Evolutionary conservation across 345 rosid species (phyloP).

Genomic region (Melaleuca quinquenervia): DNA sequence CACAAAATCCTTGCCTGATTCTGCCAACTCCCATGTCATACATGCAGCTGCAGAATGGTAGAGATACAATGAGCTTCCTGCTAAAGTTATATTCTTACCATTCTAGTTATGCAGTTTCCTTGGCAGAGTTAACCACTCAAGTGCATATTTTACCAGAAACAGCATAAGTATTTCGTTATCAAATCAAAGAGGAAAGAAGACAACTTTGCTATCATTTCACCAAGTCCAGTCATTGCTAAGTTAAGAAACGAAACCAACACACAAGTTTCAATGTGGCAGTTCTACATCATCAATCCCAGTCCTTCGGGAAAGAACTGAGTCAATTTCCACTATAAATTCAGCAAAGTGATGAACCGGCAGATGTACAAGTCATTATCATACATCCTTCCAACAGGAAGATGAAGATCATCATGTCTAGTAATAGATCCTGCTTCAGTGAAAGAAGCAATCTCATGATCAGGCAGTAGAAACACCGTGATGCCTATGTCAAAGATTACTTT

Average conservation of each 20-base stretch:
- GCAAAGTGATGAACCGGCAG: background rate
- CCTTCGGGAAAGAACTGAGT: background rate
- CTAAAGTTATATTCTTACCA: background rate
- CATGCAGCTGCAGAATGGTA: conserved; percentile 72
- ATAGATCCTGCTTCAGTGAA: background rate
- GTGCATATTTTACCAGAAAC: background rate
- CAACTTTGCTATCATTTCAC: background rate
- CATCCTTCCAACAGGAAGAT: background rate
- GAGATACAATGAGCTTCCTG: conserved; percentile 1
- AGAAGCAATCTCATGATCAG: background rate
- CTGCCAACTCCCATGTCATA: conserved; percentile 99
- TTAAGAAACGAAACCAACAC: background rate
- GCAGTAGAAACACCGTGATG: background rate
- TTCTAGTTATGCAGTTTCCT: background rate
- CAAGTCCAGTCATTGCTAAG: background rate
- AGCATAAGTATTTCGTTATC: background rate
- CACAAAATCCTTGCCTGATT: conserved; percentile 88
- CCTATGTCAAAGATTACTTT: background rate
- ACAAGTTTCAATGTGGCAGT: background rate
- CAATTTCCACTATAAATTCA: background rate
- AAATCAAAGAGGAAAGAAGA: background rate
- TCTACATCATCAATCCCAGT: background rate
- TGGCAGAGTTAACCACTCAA: background rate
- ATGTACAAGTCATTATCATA: background rate
- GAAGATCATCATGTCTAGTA: background rate